These are phyloP conservation scores for Adiantum capillusveneris DNA, from an alignment of 75 land plant genomes.

Conservation along the genomic window DNA sequence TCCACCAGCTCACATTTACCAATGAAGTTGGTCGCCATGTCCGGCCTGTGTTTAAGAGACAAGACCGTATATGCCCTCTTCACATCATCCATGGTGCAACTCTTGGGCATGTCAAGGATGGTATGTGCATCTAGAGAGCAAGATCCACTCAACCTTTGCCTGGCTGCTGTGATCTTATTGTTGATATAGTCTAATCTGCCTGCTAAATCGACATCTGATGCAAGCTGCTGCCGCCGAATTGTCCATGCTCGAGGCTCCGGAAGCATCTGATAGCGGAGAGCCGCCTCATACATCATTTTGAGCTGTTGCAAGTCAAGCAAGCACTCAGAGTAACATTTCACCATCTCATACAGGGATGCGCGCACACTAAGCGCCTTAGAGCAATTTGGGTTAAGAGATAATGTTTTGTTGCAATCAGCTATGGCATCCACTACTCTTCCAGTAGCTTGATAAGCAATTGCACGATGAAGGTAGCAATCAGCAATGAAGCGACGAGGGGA, in stretches of 20 bases:
- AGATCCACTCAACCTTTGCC: slow-evolving; percentile 24
- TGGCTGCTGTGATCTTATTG: slow-evolving; percentile 33
- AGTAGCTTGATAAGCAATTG: slow-evolving; percentile 37
- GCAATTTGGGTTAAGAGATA: slow-evolving; percentile 55
- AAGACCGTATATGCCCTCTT: slow-evolving; percentile 58
- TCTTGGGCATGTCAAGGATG: slow-evolving; percentile 47
- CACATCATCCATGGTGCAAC: slow-evolving; percentile 55
- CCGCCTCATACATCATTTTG: slow-evolving; percentile 54
- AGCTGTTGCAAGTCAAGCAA: slow-evolving; percentile 63
- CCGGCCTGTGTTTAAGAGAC: slow-evolving; percentile 62
- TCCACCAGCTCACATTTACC: slow-evolving; percentile 53
- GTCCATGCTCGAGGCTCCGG: slow-evolving; percentile 57
- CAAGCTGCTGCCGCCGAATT: slow-evolving; percentile 15
- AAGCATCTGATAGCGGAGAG: slow-evolving; percentile 49
- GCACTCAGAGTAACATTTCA: slow-evolving; percentile 48
- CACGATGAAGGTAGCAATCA: slow-evolving; percentile 52
- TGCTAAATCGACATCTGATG: slow-evolving; percentile 37
- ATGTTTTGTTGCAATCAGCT: slow-evolving; percentile 60
- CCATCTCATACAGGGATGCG: slow-evolving; percentile 41
- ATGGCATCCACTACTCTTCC: slow-evolving; percentile 62
- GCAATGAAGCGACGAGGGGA: slow-evolving; percentile 60
- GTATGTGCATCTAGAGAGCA: slow-evolving; percentile 47
- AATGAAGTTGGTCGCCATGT: slow-evolving; percentile 46
- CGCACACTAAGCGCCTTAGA: slow-evolving; percentile 47
- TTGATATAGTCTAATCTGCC: slow-evolving; percentile 33